These are phyloP conservation scores for Sugiyamaella chiloensis DNA, from an alignment of 805 yeast genomes.

Conservation along the genomic window DNA sequence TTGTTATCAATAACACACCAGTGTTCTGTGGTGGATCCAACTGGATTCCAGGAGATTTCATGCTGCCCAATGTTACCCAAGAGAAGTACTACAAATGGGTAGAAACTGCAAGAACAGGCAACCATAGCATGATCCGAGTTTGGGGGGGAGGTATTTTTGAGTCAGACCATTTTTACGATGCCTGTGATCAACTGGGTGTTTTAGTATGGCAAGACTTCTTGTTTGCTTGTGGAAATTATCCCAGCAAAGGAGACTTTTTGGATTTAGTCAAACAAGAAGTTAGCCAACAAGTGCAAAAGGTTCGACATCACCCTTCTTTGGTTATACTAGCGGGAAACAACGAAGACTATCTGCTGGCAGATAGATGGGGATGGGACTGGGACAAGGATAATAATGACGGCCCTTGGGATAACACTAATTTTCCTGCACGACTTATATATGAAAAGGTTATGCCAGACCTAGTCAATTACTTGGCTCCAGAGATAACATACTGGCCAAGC, in stretches of 20 bases:
- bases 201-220: constrained; percentile 54
- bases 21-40: constrained; percentile 41
- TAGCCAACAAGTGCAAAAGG: constrained; percentile 37
- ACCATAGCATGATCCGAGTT: constrained; percentile 44
- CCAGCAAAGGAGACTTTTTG: constrained; percentile 39
- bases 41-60: constrained; percentile 48
- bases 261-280: constrained; percentile 38
- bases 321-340: constrained; percentile 43
- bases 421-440: constrained; percentile 44
- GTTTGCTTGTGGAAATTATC: constrained; percentile 55
- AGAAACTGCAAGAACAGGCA: constrained; percentile 35
- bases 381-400: constrained; percentile 18
- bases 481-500: constrained; percentile 36
- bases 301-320: constrained; percentile 42
- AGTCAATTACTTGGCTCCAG: constrained; percentile 7
- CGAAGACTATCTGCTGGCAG: constrained; percentile 46
- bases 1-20: constrained; percentile 40
- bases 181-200: constrained; percentile 43
- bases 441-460: constrained; percentile 28
- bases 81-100: constrained; percentile 38
- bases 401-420: constrained; percentile 22
- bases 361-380: constrained; percentile 24
- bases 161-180: constrained; percentile 39
- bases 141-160: constrained; percentile 52
- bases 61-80: constrained; percentile 33